A percentile compares a stretch with the other conserved stretches of the same genome.
phyloP scores from a whole-genome alignment of 768 basidiomycete genomes.

The Thelephora aurantiotincta region DNA sequence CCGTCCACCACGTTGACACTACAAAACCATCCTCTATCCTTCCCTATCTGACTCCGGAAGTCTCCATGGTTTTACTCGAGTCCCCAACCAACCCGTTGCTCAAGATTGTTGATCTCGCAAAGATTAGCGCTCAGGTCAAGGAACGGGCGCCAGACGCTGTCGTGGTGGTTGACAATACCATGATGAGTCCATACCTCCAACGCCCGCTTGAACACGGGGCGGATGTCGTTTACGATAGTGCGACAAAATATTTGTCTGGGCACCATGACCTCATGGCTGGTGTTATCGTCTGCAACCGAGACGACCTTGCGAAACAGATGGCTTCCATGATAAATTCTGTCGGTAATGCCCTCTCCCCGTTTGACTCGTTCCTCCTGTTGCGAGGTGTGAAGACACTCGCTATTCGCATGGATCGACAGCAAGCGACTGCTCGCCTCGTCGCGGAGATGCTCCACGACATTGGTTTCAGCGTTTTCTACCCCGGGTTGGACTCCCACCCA shows the following conservation, averaged over 20 bases:
- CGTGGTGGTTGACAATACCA: constrained; percentile 92
- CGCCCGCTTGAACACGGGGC: constrained; percentile 91
- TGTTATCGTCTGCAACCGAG: constrained; percentile 81
- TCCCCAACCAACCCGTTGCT: constrained; percentile 95
- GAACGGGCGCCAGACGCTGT: constrained; percentile 67
- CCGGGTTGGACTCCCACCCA: constrained; percentile 73
- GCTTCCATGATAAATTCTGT: constrained; percentile 87
- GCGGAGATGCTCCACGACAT: constrained; percentile 74
- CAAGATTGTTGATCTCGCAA: constrained; percentile 83
- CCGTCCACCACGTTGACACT: constrained; percentile 88
- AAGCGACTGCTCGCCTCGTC: constrained; percentile 66
- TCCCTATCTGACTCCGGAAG: constrained; percentile 50
- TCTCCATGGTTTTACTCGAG: constrained; percentile 93
- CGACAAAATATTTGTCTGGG: constrained; percentile 93
- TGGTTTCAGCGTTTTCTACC: constrained; percentile 88
- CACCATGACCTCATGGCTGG: constrained; percentile 99
- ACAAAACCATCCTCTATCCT: constrained; percentile 55
- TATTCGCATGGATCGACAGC: constrained; percentile 91
- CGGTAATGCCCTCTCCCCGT: constrained; percentile 88
- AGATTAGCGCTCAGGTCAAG: constrained; percentile 75
- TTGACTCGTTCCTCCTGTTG: constrained; percentile 92
- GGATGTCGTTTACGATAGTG: constrained; percentile 96
- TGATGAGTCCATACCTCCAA: constrained; percentile 99
- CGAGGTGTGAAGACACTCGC: constrained; percentile 95
- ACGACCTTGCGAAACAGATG: constrained; percentile 84